Evolutionary conservation across 2,329 filamentous ascomycete species (phyloP), one percentile per base, ranked within the genome.

Genomic region (Aspergillus jensenii): DNA sequence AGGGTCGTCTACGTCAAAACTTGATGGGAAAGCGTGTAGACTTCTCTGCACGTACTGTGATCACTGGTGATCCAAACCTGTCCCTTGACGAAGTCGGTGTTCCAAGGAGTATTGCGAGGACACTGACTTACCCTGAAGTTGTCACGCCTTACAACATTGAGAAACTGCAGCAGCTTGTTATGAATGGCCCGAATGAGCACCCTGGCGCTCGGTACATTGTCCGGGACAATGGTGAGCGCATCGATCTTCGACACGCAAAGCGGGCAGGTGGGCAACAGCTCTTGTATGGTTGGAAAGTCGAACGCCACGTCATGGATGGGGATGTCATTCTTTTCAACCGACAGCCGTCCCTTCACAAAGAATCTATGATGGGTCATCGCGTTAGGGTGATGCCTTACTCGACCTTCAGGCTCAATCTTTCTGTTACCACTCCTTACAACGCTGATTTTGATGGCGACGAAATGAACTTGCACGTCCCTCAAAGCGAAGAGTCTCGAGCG

Each of bases 291-390:
- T 98, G 93, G 93, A 98, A 97, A 74, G 96, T 99, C 37, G 95
- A 99, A 78, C 89, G 95, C 61, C 95, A 99, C 77, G 86, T 99
- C 63, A 88, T 96, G 69, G 91, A 96, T 69, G 93, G 93, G 58
- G 95, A 99, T 76, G 96, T 91, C 65, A 98, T 99, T 78, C 93
- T 99, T 71, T 99, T 99, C 86, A 99, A 99, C 76, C 95, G 95
- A 83, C 95, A 99, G 74, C 95, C 95, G 1, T 99, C 95, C 37
- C 82, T 99, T 70, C 95, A 99, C 83, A 99, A 99, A 78, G 95
- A 99, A 74, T 99, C 95, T 60, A 99, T 99, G 95, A 99, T 99
- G 96, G 95, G 91, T 76, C 95, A 99, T 78, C 88, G 91, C 68
- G 95, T 99, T 62, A 89, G 89, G 60, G 95, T 99, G 60, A 98